Conservation (phyloP, 129 eudicot genomes). For the Logfia minima region DNA sequence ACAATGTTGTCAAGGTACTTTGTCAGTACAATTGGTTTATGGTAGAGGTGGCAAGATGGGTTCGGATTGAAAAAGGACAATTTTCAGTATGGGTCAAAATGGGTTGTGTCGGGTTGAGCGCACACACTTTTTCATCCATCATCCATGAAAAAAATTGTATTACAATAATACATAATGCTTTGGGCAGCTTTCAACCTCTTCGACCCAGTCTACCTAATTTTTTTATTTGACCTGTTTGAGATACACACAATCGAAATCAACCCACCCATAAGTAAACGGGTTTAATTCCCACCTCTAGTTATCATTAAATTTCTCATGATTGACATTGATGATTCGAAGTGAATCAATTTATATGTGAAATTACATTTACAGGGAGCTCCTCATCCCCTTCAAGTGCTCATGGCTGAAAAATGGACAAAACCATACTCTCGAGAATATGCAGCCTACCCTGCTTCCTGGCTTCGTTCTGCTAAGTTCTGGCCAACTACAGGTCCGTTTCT, state of each 20-base stretch:
- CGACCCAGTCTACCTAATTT: not conserved
- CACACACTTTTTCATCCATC: not conserved
- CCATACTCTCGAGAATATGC: constrained; percentile 97
- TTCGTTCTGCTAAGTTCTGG: constrained; percentile 88
- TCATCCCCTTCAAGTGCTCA: constrained; percentile 89
- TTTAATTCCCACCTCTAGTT: not conserved
- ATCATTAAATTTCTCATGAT: not conserved
- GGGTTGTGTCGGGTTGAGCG: not conserved
- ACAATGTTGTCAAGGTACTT: constrained; percentile 84
- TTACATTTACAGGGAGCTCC: constrained; percentile 75
- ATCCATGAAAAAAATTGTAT: not conserved
- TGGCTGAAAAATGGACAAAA: constrained; percentile 90
- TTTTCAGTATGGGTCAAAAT: not conserved
- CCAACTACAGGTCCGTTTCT: constrained; percentile 72
- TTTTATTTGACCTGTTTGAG: not conserved
- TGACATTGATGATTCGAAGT: not conserved
- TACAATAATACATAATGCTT: not conserved
- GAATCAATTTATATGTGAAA: constrained; percentile 10
- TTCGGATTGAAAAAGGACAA: not conserved
- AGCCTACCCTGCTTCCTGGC: constrained; percentile 97
- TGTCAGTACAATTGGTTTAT: not conserved
- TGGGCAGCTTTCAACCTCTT: not conserved
- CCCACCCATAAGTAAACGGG: not conserved
- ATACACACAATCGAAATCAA: not conserved
- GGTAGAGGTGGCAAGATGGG: not conserved